phyloP scores from a whole-genome alignment of 768 basidiomycete genomes.

The Serendipita indica region DNA sequence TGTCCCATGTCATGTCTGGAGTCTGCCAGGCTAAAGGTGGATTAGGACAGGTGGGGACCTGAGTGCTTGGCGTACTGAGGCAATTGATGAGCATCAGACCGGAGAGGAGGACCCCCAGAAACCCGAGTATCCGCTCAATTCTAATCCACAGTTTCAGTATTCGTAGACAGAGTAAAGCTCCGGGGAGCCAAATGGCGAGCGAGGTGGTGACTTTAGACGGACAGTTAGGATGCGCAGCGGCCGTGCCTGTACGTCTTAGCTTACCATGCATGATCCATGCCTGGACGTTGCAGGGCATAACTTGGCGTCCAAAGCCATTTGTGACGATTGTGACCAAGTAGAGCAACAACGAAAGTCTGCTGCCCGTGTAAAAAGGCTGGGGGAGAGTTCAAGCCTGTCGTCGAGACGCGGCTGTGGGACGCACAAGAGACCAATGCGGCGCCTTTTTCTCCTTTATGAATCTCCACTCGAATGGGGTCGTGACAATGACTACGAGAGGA shows the following conservation, averaged over 20 bases:
- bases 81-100: neutral
- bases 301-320: neutral
- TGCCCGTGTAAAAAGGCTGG: neutral
- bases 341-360: neutral
- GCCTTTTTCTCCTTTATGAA: neutral
- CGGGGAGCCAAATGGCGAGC: neutral
- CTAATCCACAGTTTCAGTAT: neutral
- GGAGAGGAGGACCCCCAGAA: neutral
- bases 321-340: neutral
- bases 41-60: neutral
- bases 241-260: neutral
- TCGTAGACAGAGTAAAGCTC: neutral
- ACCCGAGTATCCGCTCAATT: neutral
- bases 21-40: neutral
- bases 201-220: constrained; percentile 8
- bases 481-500: neutral
- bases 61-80: neutral
- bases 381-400: too few species aligned
- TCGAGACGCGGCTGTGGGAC: neutral
- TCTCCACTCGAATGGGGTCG: constrained; percentile 1
- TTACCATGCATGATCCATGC: neutral
- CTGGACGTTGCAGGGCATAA: neutral
- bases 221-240: too few species aligned
- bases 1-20: neutral
- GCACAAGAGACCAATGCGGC: neutral